phyloP scores from a whole-genome alignment of 371 early-diverging fungal species.

The Haplosporangium sp. region DNA sequence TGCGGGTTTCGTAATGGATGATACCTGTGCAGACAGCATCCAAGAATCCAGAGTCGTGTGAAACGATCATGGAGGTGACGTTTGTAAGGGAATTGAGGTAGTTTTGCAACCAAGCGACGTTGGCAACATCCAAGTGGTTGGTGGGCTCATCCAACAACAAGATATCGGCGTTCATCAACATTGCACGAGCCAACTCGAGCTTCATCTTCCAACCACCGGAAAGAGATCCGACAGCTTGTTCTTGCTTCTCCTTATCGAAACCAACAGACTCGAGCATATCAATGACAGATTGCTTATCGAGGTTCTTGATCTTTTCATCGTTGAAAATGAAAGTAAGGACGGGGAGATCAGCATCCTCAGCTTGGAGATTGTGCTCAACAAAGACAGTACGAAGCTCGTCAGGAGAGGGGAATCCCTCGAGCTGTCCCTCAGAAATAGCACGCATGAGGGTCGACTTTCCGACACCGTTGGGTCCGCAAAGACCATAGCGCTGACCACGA shows the following conservation, averaged over 20 bases:
- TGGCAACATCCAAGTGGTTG: constrained; percentile 91
- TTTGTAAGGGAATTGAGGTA: constrained; percentile 78
- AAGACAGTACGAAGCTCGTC: constrained; percentile 79
- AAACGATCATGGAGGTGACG: constrained; percentile 88
- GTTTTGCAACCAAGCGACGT: constrained; percentile 88
- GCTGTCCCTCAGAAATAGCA: constrained; percentile 81
- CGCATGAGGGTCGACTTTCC: constrained; percentile 93
- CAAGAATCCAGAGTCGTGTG: constrained; percentile 92
- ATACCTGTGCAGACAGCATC: constrained; percentile 89
- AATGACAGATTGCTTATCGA: constrained; percentile 59
- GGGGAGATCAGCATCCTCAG: constrained; percentile 75
- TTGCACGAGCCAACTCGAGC: constrained; percentile 87
- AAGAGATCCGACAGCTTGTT: constrained; percentile 76
- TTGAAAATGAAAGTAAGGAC: constrained; percentile 74
- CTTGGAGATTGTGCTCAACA: constrained; percentile 86
- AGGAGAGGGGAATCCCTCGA: constrained; percentile 83
- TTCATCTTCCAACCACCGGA: constrained; percentile 93
- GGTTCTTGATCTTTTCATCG: constrained; percentile 53
- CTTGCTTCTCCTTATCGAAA: constrained; percentile 74
- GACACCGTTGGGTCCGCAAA: constrained; percentile 87
- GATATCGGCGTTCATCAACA: constrained; percentile 87
- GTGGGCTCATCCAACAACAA: constrained; percentile 94
- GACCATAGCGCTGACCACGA: constrained; percentile 60
- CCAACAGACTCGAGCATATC: constrained; percentile 73
- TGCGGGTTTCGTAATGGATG: constrained; percentile 81